These are phyloP conservation scores for Globisporangium irregulare DNA, from an alignment of 352 stramenopile genomes.

Conservation along the genomic window DNA sequence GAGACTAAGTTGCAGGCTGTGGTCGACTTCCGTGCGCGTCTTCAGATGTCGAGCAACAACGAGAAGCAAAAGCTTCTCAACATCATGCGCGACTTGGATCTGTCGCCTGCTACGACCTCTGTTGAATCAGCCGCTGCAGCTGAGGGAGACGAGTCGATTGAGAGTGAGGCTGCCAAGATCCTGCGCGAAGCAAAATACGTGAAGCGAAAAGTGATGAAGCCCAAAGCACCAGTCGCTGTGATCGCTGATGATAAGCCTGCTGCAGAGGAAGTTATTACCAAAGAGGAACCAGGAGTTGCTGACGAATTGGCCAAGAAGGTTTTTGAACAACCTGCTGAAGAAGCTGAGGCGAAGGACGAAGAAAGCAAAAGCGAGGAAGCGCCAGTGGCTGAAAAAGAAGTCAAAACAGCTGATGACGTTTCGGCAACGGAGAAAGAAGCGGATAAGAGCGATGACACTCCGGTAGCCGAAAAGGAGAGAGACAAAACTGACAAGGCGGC, in stretches of 20 bases:
- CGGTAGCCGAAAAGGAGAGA: background rate
- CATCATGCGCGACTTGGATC: constrained; percentile 38
- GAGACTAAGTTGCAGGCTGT: constrained; percentile 62
- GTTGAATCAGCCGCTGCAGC: background rate
- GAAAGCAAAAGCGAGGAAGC: constrained; percentile 11
- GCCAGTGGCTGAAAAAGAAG: background rate
- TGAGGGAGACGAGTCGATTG: background rate
- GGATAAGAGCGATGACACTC: background rate
- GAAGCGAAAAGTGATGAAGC: constrained; percentile 19
- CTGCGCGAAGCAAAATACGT: constrained; percentile 21
- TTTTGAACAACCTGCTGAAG: background rate
- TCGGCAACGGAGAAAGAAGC: background rate
- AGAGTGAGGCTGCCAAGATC: constrained; percentile 13
- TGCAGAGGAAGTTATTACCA: background rate
- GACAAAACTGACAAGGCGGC: background rate
- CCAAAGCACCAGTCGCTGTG: constrained; percentile 1
- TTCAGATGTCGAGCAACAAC: constrained; percentile 67
- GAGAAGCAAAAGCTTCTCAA: constrained; percentile 65
- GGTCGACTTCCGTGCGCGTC: constrained; percentile 65
- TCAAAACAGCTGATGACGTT: background rate
- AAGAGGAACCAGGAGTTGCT: constrained; percentile 1
- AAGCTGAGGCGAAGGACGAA: background rate
- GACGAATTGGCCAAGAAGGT: background rate
- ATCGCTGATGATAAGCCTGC: background rate
- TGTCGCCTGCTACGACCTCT: background rate